phyloP scores from a whole-genome alignment of 2,329 filamentous ascomycete genomes.

The Aspergillus fumigatus region DNA sequence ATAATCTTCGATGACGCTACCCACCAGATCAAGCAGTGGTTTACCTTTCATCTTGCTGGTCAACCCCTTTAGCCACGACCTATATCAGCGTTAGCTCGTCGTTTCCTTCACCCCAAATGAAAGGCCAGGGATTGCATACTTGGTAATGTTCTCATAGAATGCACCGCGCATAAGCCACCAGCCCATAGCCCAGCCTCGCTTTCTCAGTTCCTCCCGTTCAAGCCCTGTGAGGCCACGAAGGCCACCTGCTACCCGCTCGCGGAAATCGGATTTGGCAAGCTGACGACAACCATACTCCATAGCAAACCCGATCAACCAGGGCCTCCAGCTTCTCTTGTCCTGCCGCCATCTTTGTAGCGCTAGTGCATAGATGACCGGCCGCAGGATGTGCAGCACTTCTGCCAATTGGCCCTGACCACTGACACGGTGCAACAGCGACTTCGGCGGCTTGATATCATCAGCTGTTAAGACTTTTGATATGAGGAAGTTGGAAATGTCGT shows the following conservation, averaged over 20 bases:
- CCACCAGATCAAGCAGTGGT: slow-evolving; percentile 74
- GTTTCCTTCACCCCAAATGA: not conserved
- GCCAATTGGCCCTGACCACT: slow-evolving; percentile 72
- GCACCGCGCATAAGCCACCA: slow-evolving; percentile 98
- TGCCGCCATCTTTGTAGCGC: slow-evolving; percentile 70
- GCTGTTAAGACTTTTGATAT: slow-evolving; percentile 86
- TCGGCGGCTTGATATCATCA: slow-evolving; percentile 92
- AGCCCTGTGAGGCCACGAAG: slow-evolving; percentile 74
- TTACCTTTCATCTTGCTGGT: slow-evolving; percentile 67
- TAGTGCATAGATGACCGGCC: slow-evolving; percentile 80
- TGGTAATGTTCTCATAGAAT: slow-evolving; percentile 88
- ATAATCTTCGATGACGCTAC: slow-evolving; percentile 88
- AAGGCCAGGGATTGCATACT: slow-evolving; percentile 39
- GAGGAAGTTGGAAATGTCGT: slow-evolving; percentile 82
- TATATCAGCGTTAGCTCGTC: slow-evolving; percentile 30
- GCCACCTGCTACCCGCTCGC: slow-evolving; percentile 61
- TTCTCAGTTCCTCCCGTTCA: slow-evolving; percentile 84
- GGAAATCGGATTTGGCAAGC: slow-evolving; percentile 64
- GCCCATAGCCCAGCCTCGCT: slow-evolving; percentile 81
- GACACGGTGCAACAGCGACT: slow-evolving; percentile 72
- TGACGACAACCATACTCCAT: slow-evolving; percentile 89
- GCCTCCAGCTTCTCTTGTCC: slow-evolving; percentile 78
- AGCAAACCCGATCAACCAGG: slow-evolving; percentile 81
- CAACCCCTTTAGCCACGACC: slow-evolving; percentile 61
- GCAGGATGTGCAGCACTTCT: slow-evolving; percentile 86